A percentile compares a stretch with the other conserved stretches of the same genome.
Evolutionary conservation across 768 basidiomycete species (phyloP).

Genomic region (Agrocybe chaxingu): DNA sequence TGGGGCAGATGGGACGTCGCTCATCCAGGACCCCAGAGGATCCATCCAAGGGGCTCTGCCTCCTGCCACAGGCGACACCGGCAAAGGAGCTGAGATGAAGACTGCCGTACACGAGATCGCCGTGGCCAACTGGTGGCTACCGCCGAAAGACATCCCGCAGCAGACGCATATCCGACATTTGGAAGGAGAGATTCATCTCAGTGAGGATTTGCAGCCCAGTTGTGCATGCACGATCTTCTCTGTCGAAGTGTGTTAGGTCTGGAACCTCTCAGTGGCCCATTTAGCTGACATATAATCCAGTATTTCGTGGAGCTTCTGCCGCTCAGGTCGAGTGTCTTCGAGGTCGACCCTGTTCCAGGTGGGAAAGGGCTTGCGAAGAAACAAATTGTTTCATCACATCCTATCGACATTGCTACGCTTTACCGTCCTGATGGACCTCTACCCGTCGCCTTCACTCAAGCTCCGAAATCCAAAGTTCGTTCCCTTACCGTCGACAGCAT

Average conservation of each 20-base stretch:
- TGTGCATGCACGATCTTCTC: constrained; percentile 3
- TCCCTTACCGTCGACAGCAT: neutral
- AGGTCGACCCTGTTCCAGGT: neutral
- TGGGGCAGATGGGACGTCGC: neutral
- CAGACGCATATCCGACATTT: neutral
- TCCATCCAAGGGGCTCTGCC: neutral
- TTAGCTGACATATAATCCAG: neutral
- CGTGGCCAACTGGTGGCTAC: constrained; percentile 5
- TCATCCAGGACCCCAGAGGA: neutral
- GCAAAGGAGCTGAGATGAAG: neutral
- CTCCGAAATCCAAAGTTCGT: neutral
- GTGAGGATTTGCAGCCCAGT: constrained; percentile 2
- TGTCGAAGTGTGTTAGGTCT: constrained; percentile 1
- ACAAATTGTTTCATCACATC: neutral
- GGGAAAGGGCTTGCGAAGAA: neutral
- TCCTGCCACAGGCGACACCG: neutral
- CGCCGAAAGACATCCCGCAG: constrained; percentile 3
- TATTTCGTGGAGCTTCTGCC: constrained; percentile 8
- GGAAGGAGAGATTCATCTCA: constrained; percentile 11
- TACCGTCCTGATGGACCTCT: neutral
- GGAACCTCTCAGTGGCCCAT: neutral
- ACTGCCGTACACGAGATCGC: neutral
- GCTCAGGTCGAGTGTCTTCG: neutral
- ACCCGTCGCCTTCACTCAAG: neutral
- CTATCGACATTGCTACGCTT: constrained; percentile 3